A percentile compares a stretch with the other conserved stretches of the same genome.
Evolutionary conservation across 2,329 filamentous ascomycete genomes (phyloP).

Genomic region (Diplodia sapinea): DNA sequence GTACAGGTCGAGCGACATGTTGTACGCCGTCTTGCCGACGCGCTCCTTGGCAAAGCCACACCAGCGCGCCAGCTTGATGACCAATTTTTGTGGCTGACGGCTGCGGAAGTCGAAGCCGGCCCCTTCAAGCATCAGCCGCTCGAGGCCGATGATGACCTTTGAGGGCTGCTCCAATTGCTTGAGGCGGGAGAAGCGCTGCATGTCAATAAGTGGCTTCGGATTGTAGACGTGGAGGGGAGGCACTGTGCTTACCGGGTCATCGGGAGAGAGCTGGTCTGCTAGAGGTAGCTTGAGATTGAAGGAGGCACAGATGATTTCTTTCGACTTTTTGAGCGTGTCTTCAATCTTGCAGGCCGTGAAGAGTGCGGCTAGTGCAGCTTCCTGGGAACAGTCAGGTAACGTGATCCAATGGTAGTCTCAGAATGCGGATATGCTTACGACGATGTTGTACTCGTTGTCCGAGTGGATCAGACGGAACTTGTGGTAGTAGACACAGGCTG

Average conservation of each 20-base stretch:
- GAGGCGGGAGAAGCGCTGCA: not conserved
- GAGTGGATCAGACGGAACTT: constrained; percentile 86
- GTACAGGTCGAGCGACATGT: constrained; percentile 86
- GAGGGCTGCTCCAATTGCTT: constrained; percentile 81
- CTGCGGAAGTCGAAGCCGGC: constrained; percentile 93
- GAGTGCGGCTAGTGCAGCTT: constrained; percentile 84
- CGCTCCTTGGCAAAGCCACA: constrained; percentile 60
- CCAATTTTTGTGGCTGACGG: constrained; percentile 81
- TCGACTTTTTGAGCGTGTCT: constrained; percentile 95
- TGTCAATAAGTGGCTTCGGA: not conserved
- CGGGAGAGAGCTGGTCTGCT: constrained; percentile 72
- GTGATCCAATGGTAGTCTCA: not conserved
- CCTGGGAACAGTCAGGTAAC: constrained; percentile 52
- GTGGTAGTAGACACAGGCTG: constrained; percentile 91
- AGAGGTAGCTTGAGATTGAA: constrained; percentile 79
- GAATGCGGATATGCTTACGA: constrained; percentile 45
- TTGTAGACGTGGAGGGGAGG: not conserved
- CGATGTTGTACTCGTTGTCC: constrained; percentile 83
- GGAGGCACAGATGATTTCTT: constrained; percentile 87
- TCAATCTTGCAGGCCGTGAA: constrained; percentile 97
- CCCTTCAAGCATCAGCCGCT: constrained; percentile 90
- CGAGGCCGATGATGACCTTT: constrained; percentile 83
- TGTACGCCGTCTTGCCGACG: constrained; percentile 74
- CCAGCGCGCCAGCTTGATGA: constrained; percentile 77
- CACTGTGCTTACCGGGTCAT: constrained; percentile 71